Conservation (phyloP, 2,329 filamentous ascomycete genomes). For the Xylariales sp. region DNA sequence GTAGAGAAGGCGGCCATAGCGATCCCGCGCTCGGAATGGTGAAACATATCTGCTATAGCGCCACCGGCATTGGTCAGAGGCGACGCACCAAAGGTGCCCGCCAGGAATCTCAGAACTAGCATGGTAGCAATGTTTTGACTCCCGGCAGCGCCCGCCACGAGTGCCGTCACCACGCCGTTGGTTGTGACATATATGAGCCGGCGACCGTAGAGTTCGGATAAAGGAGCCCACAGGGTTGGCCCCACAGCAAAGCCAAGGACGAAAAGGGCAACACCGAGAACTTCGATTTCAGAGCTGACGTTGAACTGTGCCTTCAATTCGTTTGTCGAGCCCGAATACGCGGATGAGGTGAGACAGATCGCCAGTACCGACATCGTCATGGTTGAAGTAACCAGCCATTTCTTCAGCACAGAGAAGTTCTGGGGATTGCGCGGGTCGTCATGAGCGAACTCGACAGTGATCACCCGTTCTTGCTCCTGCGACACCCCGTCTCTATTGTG, state of each 20-base stretch:
- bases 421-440: constrained; percentile 63
- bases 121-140: constrained; percentile 46
- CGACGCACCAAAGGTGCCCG: constrained; percentile 47
- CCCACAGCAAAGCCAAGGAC: constrained; percentile 42
- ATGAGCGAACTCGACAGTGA: too few species aligned
- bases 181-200: constrained; percentile 47
- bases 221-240: constrained; percentile 58
- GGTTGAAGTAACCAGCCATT: constrained; percentile 59
- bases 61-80: constrained; percentile 49
- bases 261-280: constrained; percentile 47
- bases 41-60: constrained; percentile 50
- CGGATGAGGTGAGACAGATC: constrained; percentile 63
- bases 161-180: constrained; percentile 46
- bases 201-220: constrained; percentile 51
- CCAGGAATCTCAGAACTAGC: constrained; percentile 59
- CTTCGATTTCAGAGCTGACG: constrained; percentile 39
- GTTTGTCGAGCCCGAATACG: constrained; percentile 53
- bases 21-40: constrained; percentile 38
- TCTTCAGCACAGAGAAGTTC: constrained; percentile 48
- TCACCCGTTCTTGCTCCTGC: too few species aligned
- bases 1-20: constrained; percentile 60
- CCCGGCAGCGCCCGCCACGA: constrained; percentile 50
- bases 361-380: constrained; percentile 61
- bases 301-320: constrained; percentile 50
- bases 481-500: too few species aligned